Evolutionary conservation across 352 stramenopile genomes (phyloP).

Genomic region (Globisporangium solare): DNA sequence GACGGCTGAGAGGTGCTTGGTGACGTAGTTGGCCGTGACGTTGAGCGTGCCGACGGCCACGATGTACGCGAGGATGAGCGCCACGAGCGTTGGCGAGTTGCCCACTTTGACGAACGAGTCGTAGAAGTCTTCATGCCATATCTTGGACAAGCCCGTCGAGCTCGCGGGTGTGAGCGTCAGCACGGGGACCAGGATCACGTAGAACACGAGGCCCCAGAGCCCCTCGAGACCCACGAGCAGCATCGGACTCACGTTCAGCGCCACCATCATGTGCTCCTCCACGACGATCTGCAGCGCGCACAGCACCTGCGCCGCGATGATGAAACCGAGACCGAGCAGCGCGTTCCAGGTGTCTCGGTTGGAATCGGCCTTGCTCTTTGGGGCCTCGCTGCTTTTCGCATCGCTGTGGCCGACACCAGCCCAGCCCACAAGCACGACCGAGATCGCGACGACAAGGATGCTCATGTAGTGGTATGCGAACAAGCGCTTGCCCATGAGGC

Average conservation of each 20-base stretch:
- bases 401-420: slow-evolving; percentile 41
- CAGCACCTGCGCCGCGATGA: slow-evolving; percentile 76
- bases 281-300: slow-evolving; percentile 87
- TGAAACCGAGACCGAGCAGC: slow-evolving; percentile 67
- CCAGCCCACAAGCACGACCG: slow-evolving; percentile 66
- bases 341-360: slow-evolving; percentile 35
- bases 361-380: slow-evolving; percentile 11
- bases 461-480: slow-evolving; percentile 84
- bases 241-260: slow-evolving; percentile 81
- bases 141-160: slow-evolving; percentile 51
- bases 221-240: slow-evolving; percentile 85
- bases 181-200: slow-evolving; percentile 61
- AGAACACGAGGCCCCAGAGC: slow-evolving; percentile 84
- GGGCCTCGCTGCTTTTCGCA: background rate
- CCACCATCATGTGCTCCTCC: slow-evolving; percentile 86
- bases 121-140: slow-evolving; percentile 80
- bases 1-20: slow-evolving; percentile 79
- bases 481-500: slow-evolving; percentile 78
- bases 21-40: slow-evolving; percentile 81
- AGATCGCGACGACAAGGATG: slow-evolving; percentile 72
- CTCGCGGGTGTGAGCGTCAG: slow-evolving; percentile 52
- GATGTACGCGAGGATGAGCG: slow-evolving; percentile 58
- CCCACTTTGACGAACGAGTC: slow-evolving; percentile 73
- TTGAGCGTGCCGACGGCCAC: slow-evolving; percentile 77
- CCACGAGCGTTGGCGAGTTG: slow-evolving; percentile 58